phyloP scores from a whole-genome alignment of 257 asterid genomes.

The Rubia yunnanensis region DNA sequence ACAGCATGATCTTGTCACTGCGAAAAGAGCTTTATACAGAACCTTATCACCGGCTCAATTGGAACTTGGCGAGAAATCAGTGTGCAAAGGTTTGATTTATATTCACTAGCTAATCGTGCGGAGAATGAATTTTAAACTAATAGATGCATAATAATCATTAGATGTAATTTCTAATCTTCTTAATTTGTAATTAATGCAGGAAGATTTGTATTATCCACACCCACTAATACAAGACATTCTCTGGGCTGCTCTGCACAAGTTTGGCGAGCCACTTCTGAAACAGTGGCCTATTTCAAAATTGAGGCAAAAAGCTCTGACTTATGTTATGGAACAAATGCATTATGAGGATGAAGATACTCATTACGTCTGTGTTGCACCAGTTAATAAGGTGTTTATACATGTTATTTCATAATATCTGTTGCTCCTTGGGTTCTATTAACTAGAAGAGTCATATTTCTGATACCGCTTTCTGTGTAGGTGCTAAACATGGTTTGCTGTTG shows the following conservation, averaged over 20 bases:
- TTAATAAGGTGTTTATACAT: conserved; percentile 38
- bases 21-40: conserved; percentile 42
- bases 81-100: conserved; percentile 52
- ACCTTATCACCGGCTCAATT: conserved; percentile 39
- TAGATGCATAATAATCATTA: too few relatives aligned
- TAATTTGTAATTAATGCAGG: conserved; percentile 28
- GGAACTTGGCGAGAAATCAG: conserved; percentile 46
- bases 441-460: too few relatives aligned
- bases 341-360: conserved; percentile 51
- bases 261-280: conserved; percentile 53
- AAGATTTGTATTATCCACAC: conserved; percentile 71
- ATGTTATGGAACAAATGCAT: conserved; percentile 35
- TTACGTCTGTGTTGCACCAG: conserved; percentile 56
- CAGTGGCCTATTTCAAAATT: conserved; percentile 56
- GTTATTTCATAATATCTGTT: not conserved
- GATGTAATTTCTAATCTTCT: too few relatives aligned
- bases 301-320: conserved; percentile 37
- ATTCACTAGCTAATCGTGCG: too few relatives aligned
- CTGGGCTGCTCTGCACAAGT: conserved; percentile 47
- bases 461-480: conserved; percentile 22
- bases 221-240: conserved; percentile 54
- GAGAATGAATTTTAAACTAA: too few relatives aligned
- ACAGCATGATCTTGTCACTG: conserved; percentile 31
- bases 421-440: not conserved
- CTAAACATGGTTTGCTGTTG: conserved; percentile 68